Base-by-base conservation (phyloP, 2,329 filamentous ascomycete species). In the Neofusicoccum ribis region DNA sequence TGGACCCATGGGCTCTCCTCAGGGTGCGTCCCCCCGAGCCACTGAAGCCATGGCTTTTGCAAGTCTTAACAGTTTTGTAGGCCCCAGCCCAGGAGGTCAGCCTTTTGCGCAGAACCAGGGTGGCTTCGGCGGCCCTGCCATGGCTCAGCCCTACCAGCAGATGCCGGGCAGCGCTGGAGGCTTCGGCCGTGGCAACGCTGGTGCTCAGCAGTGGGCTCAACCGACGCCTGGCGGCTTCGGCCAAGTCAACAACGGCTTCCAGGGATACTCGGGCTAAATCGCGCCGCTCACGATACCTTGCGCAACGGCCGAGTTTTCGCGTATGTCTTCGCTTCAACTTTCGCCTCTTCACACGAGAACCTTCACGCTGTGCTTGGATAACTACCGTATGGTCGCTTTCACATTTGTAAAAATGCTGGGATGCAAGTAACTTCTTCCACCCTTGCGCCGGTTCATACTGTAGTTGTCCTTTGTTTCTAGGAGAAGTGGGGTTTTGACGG, bases 121-220 rank as follows among this genome's bases (percentile, higher is more conserved):
- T 85, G 85, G 85, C 69, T 91, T 91, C 80, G 89, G 85, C 73
- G 88, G 83, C 69, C 89, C 86, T 66, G 73, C 71, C 85, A 89
- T 80, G 76, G 74, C 73, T 62, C 80, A 76, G 73, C 77, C 74
- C 64, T 80, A 79, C 75, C 81, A 81, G 73, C 79, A 77, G 69
- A 81, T 81, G 74, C 83, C 84, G 43, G 83, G 81, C 70, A 95
- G 90, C 75, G 90, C 91, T 71, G 92, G 91, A 72, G 92, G 92
- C 67, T 97, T 93, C 74, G 92, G 91, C 68, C 91, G 92, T 75
- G 92, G 91, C 69, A 84, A 84, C 68, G 63, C 54, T 1, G 63
- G 52, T 9, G 79, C 81, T 64, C 82, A 83, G 67, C 82, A 83
- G 72, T 86, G 85, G 82, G 82, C 80, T 67, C 83, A 84, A 72